These are phyloP conservation scores for Neohortaea acidophila DNA, from an alignment of 495 filamentous ascomycete species.

Conservation along the genomic window DNA sequence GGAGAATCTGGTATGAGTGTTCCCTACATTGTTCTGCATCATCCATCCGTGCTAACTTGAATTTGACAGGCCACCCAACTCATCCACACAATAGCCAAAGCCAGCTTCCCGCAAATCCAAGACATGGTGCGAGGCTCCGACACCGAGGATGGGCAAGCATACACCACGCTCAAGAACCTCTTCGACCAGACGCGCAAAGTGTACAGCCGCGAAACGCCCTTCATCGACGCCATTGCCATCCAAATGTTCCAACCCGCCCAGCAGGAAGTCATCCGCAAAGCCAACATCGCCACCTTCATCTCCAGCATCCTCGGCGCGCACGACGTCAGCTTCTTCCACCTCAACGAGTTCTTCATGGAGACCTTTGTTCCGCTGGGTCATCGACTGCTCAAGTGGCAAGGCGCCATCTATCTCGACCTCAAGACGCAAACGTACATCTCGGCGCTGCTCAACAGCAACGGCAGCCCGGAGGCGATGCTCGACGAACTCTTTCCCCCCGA, in stretches of 20 bases:
- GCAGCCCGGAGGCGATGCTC: conserved; percentile 49
- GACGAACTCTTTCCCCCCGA: conserved; percentile 59
- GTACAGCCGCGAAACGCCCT: conserved; percentile 54
- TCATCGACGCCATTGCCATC: conserved; percentile 57
- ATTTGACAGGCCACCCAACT: conserved; percentile 49
- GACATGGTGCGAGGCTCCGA: conserved; percentile 56
- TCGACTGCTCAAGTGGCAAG: conserved; percentile 54
- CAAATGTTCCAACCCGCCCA: conserved; percentile 36
- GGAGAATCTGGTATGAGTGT: conserved; percentile 47
- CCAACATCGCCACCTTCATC: conserved; percentile 76
- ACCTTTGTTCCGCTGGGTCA: conserved; percentile 68
- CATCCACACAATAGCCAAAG: conserved; percentile 50
- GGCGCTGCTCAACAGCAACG: conserved; percentile 41
- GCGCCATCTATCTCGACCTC: conserved; percentile 59
- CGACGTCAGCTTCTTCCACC: conserved; percentile 65
- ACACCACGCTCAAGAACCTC: conserved; percentile 58
- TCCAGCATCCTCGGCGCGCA: conserved; percentile 63
- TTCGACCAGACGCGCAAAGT: conserved; percentile 71
- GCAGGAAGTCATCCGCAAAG: conserved; percentile 58
- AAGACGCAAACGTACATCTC: conserved; percentile 80
- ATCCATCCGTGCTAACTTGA: background rate
- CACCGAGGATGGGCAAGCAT: conserved; percentile 67
- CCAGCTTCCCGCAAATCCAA: conserved; percentile 56
- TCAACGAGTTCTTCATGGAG: conserved; percentile 71
- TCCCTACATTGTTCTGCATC: background rate